Conservation (phyloP, 2,329 filamentous ascomycete genomes). For the Trichoderma arundinaceum region DNA sequence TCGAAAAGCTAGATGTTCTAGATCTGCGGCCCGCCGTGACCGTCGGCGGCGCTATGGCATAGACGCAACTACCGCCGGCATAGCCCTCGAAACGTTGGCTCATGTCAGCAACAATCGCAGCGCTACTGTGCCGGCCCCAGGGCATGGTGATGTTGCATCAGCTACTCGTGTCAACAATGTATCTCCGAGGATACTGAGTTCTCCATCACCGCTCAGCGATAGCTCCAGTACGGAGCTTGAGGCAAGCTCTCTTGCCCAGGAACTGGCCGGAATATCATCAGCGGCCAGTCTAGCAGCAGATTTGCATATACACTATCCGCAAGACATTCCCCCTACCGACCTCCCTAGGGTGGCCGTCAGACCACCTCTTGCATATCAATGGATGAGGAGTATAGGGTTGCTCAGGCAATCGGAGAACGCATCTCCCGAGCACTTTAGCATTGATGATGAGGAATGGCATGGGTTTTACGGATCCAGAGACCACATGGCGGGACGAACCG, state of each 20-base stretch:
- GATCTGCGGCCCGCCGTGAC: background rate
- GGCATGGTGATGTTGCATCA: background rate
- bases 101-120: background rate
- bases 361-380: constrained; percentile 39
- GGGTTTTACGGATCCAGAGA: constrained; percentile 54
- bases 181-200: constrained; percentile 32
- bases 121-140: background rate
- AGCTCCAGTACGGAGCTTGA: constrained; percentile 37
- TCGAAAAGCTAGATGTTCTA: constrained; percentile 5
- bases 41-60: background rate
- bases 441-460: constrained; percentile 55
- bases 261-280: constrained; percentile 45
- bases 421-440: constrained; percentile 36
- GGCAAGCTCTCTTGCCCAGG: constrained; percentile 31
- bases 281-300: constrained; percentile 25
- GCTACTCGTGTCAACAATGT: background rate
- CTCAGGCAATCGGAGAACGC: constrained; percentile 15
- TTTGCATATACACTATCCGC: constrained; percentile 9
- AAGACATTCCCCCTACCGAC: constrained; percentile 16
- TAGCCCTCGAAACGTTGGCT: constrained; percentile 2
- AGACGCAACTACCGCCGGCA: background rate
- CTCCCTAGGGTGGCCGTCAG: constrained; percentile 30
- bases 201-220: constrained; percentile 40
- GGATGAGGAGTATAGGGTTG: constrained; percentile 39
- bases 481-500: constrained; percentile 44